Conservation (phyloP, 345 rosid species). For the Litchi chinensis region DNA sequence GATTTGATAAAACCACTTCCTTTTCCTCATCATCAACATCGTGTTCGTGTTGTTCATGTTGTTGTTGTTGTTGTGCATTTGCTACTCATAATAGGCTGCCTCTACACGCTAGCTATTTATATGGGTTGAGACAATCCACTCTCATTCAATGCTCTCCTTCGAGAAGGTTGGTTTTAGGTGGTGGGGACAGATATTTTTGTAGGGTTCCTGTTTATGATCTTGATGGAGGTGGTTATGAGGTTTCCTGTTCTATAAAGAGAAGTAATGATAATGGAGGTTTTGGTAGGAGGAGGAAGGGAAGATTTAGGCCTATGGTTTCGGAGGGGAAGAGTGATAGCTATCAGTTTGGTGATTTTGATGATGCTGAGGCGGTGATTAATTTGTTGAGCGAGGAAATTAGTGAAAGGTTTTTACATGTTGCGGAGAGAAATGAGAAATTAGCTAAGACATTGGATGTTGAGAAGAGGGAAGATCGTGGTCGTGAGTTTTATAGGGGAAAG, state of each 20-base stretch:
- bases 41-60: slow-evolving; percentile 40
- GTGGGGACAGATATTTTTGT: slow-evolving; percentile 24
- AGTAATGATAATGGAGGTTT: slow-evolving; percentile 30
- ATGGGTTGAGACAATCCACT: slow-evolving; percentile 71
- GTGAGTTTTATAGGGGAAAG: slow-evolving; percentile 34
- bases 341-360: slow-evolving; percentile 45
- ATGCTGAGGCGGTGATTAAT: slow-evolving; percentile 71
- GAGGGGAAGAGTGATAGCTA: slow-evolving; percentile 34
- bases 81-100: slow-evolving; percentile 35
- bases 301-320: slow-evolving; percentile 36
- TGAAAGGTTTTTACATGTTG: slow-evolving; percentile 38
- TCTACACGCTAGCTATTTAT: slow-evolving; percentile 45
- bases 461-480: slow-evolving; percentile 40
- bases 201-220: slow-evolving; percentile 43
- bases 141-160: slow-evolving; percentile 65
- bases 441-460: slow-evolving; percentile 45
- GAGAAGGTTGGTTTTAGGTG: slow-evolving; percentile 54
- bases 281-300: slow-evolving; percentile 43
- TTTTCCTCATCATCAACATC: slow-evolving; percentile 28
- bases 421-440: slow-evolving; percentile 34
- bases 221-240: slow-evolving; percentile 43
- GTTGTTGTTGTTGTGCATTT: slow-evolving; percentile 41
- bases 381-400: slow-evolving; percentile 72
- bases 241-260: slow-evolving; percentile 37
- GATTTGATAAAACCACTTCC: slow-evolving; percentile 38